phyloP scores from a whole-genome alignment of 805 yeast genomes.

The Yamadazyma akitaensis region DNA sequence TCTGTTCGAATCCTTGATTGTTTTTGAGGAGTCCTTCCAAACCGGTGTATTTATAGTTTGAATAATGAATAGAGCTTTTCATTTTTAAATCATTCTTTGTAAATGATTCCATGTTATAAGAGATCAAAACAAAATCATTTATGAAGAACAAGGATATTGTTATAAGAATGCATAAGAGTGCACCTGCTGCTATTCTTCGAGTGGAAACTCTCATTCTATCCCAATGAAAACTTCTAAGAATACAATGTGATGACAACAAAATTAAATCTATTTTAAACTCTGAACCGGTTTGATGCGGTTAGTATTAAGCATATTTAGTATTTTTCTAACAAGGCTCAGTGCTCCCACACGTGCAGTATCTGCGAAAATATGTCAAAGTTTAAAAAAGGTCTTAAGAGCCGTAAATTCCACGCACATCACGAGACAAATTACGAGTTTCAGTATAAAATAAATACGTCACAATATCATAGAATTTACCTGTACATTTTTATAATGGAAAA shows the following conservation, averaged over 20 bases:
- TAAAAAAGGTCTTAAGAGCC: not conserved
- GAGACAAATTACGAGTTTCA: too few species aligned
- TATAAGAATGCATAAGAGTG: not conserved
- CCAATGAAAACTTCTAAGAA: not conserved
- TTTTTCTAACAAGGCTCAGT: conserved; percentile 1
- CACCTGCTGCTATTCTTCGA: not conserved
- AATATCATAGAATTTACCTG: not conserved
- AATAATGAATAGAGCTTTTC: conserved; percentile 19
- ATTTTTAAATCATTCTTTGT: conserved; percentile 14
- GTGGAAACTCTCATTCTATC: not conserved
- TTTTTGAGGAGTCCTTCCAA: conserved; percentile 16
- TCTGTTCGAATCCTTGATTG: conserved; percentile 7
- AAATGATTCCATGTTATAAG: conserved; percentile 4
- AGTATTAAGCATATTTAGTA: not conserved
- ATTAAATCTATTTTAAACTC: too few species aligned
- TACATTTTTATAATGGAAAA: not conserved
- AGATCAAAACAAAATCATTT: conserved; percentile 1
- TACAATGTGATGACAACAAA: not conserved
- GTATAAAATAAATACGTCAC: too few species aligned
- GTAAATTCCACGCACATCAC: too few species aligned
- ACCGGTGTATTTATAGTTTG: conserved; percentile 21
- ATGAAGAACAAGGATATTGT: not conserved
- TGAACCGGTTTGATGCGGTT: not conserved
- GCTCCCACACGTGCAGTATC: not conserved
- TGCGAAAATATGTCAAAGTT: not conserved